Evolutionary conservation across 2,329 filamentous ascomycete genomes (phyloP).

Genomic region (Leptosphaerulina australis): DNA sequence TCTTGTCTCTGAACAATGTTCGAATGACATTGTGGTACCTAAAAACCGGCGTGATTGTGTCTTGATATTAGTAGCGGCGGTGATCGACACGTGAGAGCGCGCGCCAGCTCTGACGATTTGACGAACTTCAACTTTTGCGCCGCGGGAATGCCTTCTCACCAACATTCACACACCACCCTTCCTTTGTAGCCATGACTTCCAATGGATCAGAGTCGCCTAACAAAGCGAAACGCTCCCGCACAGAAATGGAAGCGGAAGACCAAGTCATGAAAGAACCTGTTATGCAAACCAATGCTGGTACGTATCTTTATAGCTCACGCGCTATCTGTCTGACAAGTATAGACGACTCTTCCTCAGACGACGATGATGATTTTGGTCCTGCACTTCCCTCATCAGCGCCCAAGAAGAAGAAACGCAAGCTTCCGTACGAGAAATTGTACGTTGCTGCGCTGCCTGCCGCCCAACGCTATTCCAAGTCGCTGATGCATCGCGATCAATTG

Average conservation of each 20-base stretch:
- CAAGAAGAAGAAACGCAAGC: constrained; percentile 87
- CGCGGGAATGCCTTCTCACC: constrained; percentile 6
- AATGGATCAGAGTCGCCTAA: constrained; percentile 33
- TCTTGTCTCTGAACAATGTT: neutral
- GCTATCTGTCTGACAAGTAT: constrained; percentile 19
- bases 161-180: constrained; percentile 9
- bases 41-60: neutral
- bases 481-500: constrained; percentile 98
- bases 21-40: neutral
- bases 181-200: constrained; percentile 14
- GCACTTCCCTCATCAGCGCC: constrained; percentile 79
- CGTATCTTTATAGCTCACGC: constrained; percentile 8
- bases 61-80: neutral
- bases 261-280: constrained; percentile 14
- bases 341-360: constrained; percentile 68
- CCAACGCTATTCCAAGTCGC: constrained; percentile 82
- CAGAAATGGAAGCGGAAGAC: constrained; percentile 34
- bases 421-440: constrained; percentile 95
- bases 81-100: constrained; percentile 25
- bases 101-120: constrained; percentile 12
- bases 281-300: constrained; percentile 25
- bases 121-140: constrained; percentile 20
- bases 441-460: constrained; percentile 84
- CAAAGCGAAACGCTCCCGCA: constrained; percentile 33
- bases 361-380: constrained; percentile 85